Evolutionary conservation across 2,329 filamentous ascomycete species (phyloP), one percentile per base, ranked within the genome.

Genomic region (Ophiostoma perfectum): DNA sequence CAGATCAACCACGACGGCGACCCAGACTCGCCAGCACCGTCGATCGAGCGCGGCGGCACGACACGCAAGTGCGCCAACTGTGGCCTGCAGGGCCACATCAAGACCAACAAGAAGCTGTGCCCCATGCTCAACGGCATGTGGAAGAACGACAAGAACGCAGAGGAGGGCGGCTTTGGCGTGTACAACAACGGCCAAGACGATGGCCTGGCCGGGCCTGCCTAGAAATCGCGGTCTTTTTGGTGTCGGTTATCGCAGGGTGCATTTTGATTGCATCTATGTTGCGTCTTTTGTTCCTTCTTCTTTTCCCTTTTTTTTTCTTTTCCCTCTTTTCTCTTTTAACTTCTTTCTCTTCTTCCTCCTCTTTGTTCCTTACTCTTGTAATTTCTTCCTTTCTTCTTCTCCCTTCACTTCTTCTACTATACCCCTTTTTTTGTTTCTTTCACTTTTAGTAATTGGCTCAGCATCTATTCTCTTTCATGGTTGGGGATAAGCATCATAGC

Each of bases 61-160:
- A 90, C 90, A 45, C 86, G 96, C 74, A 98, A 98, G 81, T 99
- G 95, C 80, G 95, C 95, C 73, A 98, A 97, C 78, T 99, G 95
- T 80, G 95, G 95, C 66, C 91, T 95, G 78, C 90, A 96, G 67
- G 95, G 95, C 44, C 95, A 99, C 76, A 99, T 99, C 83, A 97
- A 97, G 80, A 98, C 94, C 64, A 98, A 98, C 83, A 96, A 97
- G 82, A 98, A 97, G 92, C 85, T 93, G 74, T 96, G 92, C 77
- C 92, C 92, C 64, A 82, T 95, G 77, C 88, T 96, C 71, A 96
- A 96, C 76, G 92, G 92, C 66, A 91, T 90, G 44, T 90, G 90
- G 81, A 89, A 90, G 72, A 79, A 81, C 52, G 83, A 85, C 73
- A 84, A 83, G 71, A 80, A 81, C 69, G 79, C 80, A n/a, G 85